Evolutionary conservation across 352 stramenopile species (phyloP).

Genomic region (Phytophthora boehmeriae): DNA sequence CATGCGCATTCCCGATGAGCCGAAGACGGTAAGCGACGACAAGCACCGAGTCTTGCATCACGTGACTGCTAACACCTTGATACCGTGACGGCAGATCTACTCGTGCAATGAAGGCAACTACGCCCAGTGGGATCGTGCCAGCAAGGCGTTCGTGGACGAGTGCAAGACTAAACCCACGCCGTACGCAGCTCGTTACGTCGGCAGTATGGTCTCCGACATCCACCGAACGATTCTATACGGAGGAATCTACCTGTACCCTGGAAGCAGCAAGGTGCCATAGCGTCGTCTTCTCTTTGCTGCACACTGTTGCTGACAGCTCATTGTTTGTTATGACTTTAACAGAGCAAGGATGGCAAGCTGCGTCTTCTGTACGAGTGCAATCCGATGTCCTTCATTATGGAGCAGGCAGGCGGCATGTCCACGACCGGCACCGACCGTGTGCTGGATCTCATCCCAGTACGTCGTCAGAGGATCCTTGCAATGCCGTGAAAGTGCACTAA

Average conservation of each 20-base stretch:
- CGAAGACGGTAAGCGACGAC: conserved; percentile 67
- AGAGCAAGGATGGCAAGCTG: conserved; percentile 92
- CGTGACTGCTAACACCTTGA: not conserved
- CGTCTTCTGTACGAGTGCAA: conserved; percentile 98
- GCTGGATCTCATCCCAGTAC: conserved; percentile 91
- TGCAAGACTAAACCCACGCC: conserved; percentile 78
- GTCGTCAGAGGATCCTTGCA: conserved; percentile 21
- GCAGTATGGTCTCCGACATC: conserved; percentile 98
- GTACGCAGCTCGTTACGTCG: conserved; percentile 96
- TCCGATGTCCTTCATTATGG: conserved; percentile 98
- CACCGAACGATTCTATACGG: conserved; percentile 98
- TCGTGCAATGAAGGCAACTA: conserved; percentile 99
- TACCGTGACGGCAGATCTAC: conserved; percentile 80
- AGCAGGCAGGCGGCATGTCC: conserved; percentile 95
- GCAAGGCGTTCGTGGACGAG: conserved; percentile 84
- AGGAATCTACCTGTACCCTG: conserved; percentile 98
- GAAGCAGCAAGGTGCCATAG: conserved; percentile 89
- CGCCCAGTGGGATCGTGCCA: conserved; percentile 92
- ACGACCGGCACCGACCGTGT: conserved; percentile 94
- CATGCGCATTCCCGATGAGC: conserved; percentile 93
- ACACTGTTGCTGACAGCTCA: conserved; percentile 19
- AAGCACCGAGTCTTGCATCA: not conserved
- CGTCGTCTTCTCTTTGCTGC: no score
- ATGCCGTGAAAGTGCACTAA: conserved; percentile 8
- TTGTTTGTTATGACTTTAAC: not conserved